Percentiles rank a stretch among this genome's conserved stretches.
phyloP scores from a whole-genome alignment of 768 basidiomycete species.

The Serendipita sp. region DNA sequence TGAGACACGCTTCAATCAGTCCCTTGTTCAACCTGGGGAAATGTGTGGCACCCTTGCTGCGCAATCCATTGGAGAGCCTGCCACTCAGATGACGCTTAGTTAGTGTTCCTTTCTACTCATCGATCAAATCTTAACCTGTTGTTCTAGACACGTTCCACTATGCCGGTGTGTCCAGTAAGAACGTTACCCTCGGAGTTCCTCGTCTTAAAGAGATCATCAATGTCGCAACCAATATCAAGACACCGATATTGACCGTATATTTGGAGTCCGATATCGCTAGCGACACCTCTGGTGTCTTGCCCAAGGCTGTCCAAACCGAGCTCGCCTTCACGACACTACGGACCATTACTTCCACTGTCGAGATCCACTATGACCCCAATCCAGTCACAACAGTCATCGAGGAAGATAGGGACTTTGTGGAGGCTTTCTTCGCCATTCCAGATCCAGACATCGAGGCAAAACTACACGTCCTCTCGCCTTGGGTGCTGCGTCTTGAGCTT shows the following conservation, averaged over 20 bases:
- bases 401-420: constrained; percentile 88
- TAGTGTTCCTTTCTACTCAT: background rate
- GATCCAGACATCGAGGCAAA: constrained; percentile 91
- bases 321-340: constrained; percentile 85
- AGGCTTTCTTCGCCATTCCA: constrained; percentile 98
- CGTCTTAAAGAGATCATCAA: constrained; percentile 99
- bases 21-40: constrained; percentile 84
- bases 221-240: constrained; percentile 96
- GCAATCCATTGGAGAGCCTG: constrained; percentile 98
- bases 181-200: constrained; percentile 97
- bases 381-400: constrained; percentile 86
- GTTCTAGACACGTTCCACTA: constrained; percentile 82
- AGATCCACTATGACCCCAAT: constrained; percentile 97
- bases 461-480: constrained; percentile 82
- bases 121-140: background rate
- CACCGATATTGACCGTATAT: constrained; percentile 88
- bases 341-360: constrained; percentile 86
- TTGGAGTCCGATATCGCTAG: constrained; percentile 53
- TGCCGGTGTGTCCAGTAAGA: constrained; percentile 99
- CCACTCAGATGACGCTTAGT: constrained; percentile 95
- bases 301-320: constrained; percentile 85
- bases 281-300: constrained; percentile 30
- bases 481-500: constrained; percentile 91
- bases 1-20: constrained; percentile 88
- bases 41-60: constrained; percentile 98